Base-by-base conservation (phyloP, 495 filamentous ascomycete genomes). In the Trichoderma virens region DNA sequence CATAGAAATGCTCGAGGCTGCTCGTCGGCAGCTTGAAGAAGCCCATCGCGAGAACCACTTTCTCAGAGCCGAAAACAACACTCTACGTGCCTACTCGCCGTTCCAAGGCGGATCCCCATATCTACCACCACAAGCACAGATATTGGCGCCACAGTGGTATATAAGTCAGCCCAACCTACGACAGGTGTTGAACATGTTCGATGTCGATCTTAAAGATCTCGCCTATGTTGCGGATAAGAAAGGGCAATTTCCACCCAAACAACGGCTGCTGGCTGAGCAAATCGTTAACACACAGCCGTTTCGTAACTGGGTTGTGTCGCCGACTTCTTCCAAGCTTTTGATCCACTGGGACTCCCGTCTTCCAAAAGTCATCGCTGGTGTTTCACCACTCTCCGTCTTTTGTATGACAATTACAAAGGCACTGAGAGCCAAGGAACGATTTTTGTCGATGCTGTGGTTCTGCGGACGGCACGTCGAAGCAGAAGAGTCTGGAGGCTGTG, bases 281-380 rank as follows among this genome's bases (percentile, higher is more conserved):
- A 62, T 62, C 30, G 38, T 62, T 5, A 62, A 38, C 32, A 39
- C 60, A 25, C 28, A 25, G 32, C 31, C 35, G 31, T 62, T 62
- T 20, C 60, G 60, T n/a, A 14, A 62, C 27, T 62, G 60, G 60
- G 31, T 62, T 18, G 30, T 62, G 28, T 62, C 60, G 31, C 60
- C 32, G 5, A 18, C 41, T 45, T 45, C 41, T 45, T 18, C 41
- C 11, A 16, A 14, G 16, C 41, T 45, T 18, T 18, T 45, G 11
- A 45, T 45, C 41, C 41, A 45, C 5, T 45, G 41, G 41, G 41
- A 45, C 16, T 16, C 5, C 18, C 41, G n/a, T 20, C 41, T 45
- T 20, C 41, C 41, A 3, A 45, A 20, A 14, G 16, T 18, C 14
- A 45, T 45, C 18, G 41, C 41, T 20, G n/a, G n/a, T 14, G 8